Base-by-base conservation (phyloP, 331 rosid species). In the Erythrophleum ivorense region DNA sequence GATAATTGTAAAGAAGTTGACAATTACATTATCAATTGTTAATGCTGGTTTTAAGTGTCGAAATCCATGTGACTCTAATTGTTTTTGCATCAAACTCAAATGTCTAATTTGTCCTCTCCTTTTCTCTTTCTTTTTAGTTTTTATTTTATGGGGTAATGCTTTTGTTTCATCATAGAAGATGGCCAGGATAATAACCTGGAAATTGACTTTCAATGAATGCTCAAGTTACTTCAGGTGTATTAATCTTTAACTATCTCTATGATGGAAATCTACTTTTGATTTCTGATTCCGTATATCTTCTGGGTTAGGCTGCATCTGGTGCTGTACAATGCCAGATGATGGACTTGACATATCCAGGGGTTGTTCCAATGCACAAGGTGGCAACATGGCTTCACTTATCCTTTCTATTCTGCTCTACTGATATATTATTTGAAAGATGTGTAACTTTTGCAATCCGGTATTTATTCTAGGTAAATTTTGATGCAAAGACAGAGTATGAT, bases 241-340 rank as follows among this genome's bases (percentile, higher is more conserved):
- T 68, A 19, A 43, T 69, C 55, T 69, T 69, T 45, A 69, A 45
- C 11, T 46, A 21, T 65, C 70, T 33, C 71, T 24, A 59, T 58
- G 75, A 62, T 68, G 29, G 53, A 78, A 73, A 60, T 72, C 12
- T 81, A 33, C n/a, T n/a, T 41, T 75, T 75, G 66, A 13, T 84
- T 24, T 82, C 43, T 82, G 24, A 60, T 40, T 21, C 16, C 74
- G 67, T 81, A 71, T 49, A 48, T 82, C 46, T 52, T 83, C 71
- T 78, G 87, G 82, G 77, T 43, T 78, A 96, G 99, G 99, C 99
- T 79, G 99, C 99, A 74, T 96, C 99, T 8, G 99, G 99, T 78
- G 99, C 99, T 75, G 98, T 96, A 75, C 99, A 96, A 86, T 96
- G 99, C 84, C 99, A 96, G 87, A 84, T 94, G 98, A 88, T 96